Percentiles rank a stretch among this genome's conserved stretches.
These are phyloP conservation scores for Schwanniomyces yamadae DNA, from an alignment of 805 yeast genomes.

Conservation along the genomic window DNA sequence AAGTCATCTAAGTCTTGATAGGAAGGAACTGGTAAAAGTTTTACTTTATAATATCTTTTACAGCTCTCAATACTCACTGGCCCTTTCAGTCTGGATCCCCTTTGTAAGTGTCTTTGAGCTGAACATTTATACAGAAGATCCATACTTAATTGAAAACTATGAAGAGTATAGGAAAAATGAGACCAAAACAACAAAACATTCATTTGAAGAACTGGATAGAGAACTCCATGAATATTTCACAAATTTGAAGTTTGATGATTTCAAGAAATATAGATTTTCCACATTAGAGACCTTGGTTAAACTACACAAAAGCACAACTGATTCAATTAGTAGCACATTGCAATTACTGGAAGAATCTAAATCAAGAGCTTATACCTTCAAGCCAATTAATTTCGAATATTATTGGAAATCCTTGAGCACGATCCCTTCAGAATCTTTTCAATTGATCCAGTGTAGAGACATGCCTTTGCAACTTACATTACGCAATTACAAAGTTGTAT, in stretches of 20 bases:
- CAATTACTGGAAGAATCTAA: too few species aligned
- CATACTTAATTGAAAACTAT: constrained; percentile 14
- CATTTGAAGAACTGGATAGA: constrained; percentile 23
- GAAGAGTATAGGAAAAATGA: constrained; percentile 15
- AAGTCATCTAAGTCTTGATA: constrained; percentile 7
- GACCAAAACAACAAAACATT: constrained; percentile 10
- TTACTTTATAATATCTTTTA: constrained; percentile 31
- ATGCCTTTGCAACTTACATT: constrained; percentile 30
- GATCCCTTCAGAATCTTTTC: constrained; percentile 29
- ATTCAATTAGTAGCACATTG: not conserved
- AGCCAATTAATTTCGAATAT: constrained; percentile 33
- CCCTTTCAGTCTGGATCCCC: constrained; percentile 34
- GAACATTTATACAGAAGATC: constrained; percentile 28
- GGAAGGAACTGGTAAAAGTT: constrained; percentile 26
- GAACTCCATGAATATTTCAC: constrained; percentile 22
- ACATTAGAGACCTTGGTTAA: constrained; percentile 17
- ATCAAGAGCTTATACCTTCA: constrained; percentile 17
- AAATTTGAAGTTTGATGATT: constrained; percentile 19
- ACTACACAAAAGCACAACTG: constrained; percentile 12
- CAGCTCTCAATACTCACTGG: constrained; percentile 40
- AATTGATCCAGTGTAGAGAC: constrained; percentile 38
- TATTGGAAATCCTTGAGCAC: constrained; percentile 23
- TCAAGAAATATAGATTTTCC: constrained; percentile 13
- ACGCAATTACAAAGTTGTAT: constrained; percentile 21
- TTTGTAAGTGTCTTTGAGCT: constrained; percentile 36